Percentiles rank a stretch among this genome's conserved stretches.
These are phyloP conservation scores for Barbatosphaeria neglecta DNA, from an alignment of 495 filamentous ascomycete genomes.

Conservation along the genomic window DNA sequence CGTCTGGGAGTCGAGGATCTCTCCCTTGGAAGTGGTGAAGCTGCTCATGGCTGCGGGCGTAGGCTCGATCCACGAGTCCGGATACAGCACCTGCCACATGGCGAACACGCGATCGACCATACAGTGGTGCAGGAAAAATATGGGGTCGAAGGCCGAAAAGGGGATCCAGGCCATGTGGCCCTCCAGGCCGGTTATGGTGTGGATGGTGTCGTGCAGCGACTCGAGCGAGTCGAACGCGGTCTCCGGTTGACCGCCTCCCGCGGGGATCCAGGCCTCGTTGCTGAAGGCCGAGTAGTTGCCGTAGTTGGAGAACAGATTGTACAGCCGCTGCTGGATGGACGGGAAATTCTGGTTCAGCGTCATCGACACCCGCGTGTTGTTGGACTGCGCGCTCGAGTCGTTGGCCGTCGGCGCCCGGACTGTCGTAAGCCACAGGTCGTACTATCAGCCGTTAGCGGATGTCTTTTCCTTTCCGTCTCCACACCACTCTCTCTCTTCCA, in stretches of 20 bases:
- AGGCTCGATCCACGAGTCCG: constrained; percentile 42
- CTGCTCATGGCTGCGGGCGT: constrained; percentile 32
- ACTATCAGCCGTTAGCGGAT: constrained; percentile 7
- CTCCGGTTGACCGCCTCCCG: constrained; percentile 12
- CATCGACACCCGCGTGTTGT: constrained; percentile 36
- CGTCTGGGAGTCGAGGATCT: constrained; percentile 25
- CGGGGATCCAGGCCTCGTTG: constrained; percentile 40
- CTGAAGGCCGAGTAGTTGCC: constrained; percentile 46
- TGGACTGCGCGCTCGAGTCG: constrained; percentile 32
- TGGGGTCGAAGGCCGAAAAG: constrained; percentile 61
- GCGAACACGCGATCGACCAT: constrained; percentile 59
- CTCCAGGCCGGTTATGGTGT: constrained; percentile 38
- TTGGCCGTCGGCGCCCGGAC: constrained; percentile 34
- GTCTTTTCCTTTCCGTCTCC: no score
- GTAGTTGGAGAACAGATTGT: constrained; percentile 48
- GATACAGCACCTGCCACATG: constrained; percentile 61
- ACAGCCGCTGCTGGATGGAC: constrained; percentile 38
- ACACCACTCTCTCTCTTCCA: no score
- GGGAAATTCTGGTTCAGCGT: constrained; percentile 36
- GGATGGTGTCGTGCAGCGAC: constrained; percentile 53
- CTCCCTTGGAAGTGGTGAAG: constrained; percentile 36
- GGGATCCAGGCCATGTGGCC: constrained; percentile 57
- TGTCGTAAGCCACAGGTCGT: constrained; percentile 32
- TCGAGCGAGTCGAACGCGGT: constrained; percentile 45
- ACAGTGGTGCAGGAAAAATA: constrained; percentile 59